Evolutionary conservation across 1,284 basidiomycete genomes (phyloP).

Genomic region (Puccinia horiana): DNA sequence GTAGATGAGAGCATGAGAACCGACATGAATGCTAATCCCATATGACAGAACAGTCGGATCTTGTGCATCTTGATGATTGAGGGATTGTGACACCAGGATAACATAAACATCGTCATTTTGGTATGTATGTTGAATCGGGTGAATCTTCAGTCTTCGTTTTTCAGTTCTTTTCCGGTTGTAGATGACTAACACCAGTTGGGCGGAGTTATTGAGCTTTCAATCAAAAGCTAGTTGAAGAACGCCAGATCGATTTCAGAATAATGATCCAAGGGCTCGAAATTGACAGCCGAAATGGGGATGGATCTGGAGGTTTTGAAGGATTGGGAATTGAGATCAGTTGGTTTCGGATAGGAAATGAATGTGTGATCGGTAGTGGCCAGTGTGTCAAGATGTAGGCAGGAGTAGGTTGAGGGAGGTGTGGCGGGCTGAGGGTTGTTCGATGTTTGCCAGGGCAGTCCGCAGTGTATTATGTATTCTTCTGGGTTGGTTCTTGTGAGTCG

Average conservation of each 20-base stretch:
- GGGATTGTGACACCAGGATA: slow-evolving; percentile 28
- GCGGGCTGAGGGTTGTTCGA: too few species aligned
- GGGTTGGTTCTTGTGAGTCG: too few species aligned
- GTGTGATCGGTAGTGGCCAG: background rate
- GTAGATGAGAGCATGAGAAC: slow-evolving; percentile 28
- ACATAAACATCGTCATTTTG: slow-evolving; percentile 23
- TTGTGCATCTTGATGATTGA: slow-evolving; percentile 29
- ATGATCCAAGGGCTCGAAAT: background rate
- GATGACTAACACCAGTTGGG: too few species aligned
- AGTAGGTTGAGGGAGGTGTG: too few species aligned
- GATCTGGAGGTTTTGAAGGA: too few species aligned
- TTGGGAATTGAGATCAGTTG: background rate
- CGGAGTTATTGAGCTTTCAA: too few species aligned
- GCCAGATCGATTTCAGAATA: background rate
- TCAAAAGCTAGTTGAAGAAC: too few species aligned
- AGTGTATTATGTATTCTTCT: too few species aligned
- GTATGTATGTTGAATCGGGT: background rate
- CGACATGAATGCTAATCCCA: slow-evolving; percentile 15
- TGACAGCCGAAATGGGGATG: background rate
- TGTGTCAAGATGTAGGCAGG: too few species aligned
- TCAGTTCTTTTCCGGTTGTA: background rate
- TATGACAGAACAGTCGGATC: slow-evolving; percentile 32
- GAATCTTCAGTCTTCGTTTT: background rate
- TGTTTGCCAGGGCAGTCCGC: too few species aligned
- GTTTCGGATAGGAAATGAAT: background rate